Conservation (phyloP, 208 protist genomes). For the Lotmaria passim region DNA sequence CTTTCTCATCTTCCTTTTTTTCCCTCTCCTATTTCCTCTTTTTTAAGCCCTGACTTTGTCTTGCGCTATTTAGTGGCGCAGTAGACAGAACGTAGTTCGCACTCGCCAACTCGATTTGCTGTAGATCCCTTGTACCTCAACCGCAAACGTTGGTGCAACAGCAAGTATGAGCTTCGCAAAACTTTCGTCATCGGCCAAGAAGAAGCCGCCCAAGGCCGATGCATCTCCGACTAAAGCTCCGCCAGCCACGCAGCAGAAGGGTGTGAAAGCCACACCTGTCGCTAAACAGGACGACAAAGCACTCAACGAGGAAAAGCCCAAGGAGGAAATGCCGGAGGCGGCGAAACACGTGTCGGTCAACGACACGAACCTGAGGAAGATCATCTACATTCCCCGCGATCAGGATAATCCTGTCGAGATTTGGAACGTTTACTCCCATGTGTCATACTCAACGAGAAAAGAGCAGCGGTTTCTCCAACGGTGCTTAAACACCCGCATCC, state of each 20-base stretch:
- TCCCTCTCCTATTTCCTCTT: not conserved
- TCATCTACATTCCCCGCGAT: slow-evolving; percentile 36
- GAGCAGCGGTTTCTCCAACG: slow-evolving; percentile 46
- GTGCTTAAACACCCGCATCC: slow-evolving; percentile 23
- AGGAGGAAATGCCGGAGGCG: not conserved
- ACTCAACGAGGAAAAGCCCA: not conserved
- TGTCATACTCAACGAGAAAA: slow-evolving; percentile 44
- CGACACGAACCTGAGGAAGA: slow-evolving; percentile 7
- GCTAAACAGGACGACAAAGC: not conserved
- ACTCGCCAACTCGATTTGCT: not conserved
- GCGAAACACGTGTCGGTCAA: slow-evolving; percentile 13
- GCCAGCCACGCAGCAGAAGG: not conserved
- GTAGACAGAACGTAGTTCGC: not conserved
- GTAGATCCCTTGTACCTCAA: not conserved
- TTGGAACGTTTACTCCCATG: slow-evolving; percentile 60
- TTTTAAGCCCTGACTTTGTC: too few species aligned
- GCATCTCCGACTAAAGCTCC: not conserved
- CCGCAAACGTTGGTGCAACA: not conserved
- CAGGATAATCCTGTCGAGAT: slow-evolving; percentile 50
- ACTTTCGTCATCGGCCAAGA: not conserved
- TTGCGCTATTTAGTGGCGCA: too few species aligned
- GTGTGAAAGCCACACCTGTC: not conserved
- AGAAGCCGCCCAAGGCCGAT: slow-evolving; percentile 1
- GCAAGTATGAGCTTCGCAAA: slow-evolving; percentile 11
- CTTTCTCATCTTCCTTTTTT: not conserved